Evolutionary conservation across 1,284 basidiomycete species (phyloP), one percentile per base, ranked within the genome.

Genomic region (Schizopora paradoxa): DNA sequence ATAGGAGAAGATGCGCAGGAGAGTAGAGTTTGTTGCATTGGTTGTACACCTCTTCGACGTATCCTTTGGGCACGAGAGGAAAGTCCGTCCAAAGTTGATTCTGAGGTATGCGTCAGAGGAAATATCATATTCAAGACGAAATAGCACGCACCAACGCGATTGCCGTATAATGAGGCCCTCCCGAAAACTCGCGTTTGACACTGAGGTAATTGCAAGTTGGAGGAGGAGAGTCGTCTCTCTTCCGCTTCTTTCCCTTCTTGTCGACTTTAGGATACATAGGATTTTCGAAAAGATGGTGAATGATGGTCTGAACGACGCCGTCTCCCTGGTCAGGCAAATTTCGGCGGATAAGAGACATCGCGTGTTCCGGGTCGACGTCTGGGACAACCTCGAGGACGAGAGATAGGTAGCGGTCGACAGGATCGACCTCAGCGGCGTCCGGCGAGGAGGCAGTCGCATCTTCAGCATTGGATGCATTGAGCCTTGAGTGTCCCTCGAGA

Each of bases 341-440:
- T 38, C 67, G 55, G 26, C 65, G 59, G 8, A 84, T 57, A 22
- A 84, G 72, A 1, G 58, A 51, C 14, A 66, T 56, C 7, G 70
- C 70, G 52, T 84, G 68, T 2, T 68, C 66, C 0, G 77, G 75
- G 6, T 72, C 67, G 7, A 84, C 79, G 54, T 86, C 79, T 0
- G 85, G 84, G 18, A 86, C 61, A 28, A 87, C 72, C 56, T 85
- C 82, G 32, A 83, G 64, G 27, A 86, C 68, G 39, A 69, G 74
- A 5, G 72, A 68, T 36, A 77, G 61, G 45, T 57, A 63, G 1
- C 18, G 37, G 21, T 51, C 52, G 21, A 44, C 26, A 7, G 51
- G 23, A 11, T 51, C 31, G 8, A 18, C 25, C 16, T 26, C 21
- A 14, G 31, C 31, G 18, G 16, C 29, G 25, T 37, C 32, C n/a